Base-by-base conservation (phyloP, 2,329 filamentous ascomycete genomes). In the Neonectria sp. region DNA sequence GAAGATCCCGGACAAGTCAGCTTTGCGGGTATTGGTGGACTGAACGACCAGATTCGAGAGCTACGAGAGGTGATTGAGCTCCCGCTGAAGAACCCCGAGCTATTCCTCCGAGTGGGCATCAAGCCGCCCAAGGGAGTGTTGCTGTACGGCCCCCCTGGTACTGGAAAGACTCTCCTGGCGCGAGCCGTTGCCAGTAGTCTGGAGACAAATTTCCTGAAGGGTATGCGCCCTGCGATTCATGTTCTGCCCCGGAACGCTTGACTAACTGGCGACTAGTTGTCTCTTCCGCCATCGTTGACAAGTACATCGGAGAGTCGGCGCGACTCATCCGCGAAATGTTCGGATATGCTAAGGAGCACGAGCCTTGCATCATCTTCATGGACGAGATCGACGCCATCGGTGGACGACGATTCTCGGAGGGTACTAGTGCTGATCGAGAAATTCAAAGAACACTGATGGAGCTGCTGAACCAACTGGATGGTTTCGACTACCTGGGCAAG, bases 321-420 rank as follows among this genome's bases (percentile, higher is more conserved):
- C 92, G 97, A 73, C 87, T 99, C 73, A 99, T 99, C 78, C 92
- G 96, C 81, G 96, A 99, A 83, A 99, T 99, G 97, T 99, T 99
- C 79, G 97, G 96, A 65, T 99, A 99, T 79, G 96, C 97, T 77
- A 98, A 98, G 84, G 97, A 99, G 82, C 96, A 99, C 82, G 96
- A 99, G 83, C 96, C 96, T 45, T 99, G 96, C 82, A 99, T 99
- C 82, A 99, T 99, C 84, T 99, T 99, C 89, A 99, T 99, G 96
- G 97, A 99, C 87, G 96, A 99, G 84, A 99, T 99, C 79, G 96
- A 99, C 79, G 96, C 96, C 78, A 99, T 99, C 78, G 96, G 96
- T 81, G 97, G 97, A 70, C 91, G 97, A 76, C 90, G 96, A 77
- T 99, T 99, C 83, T 97, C 94, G 1, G 96, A 99, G 82, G 96